These are phyloP conservation scores for Fomitopsis schrenkii DNA, from an alignment of 1,284 basidiomycete genomes.

Conservation along the genomic window DNA sequence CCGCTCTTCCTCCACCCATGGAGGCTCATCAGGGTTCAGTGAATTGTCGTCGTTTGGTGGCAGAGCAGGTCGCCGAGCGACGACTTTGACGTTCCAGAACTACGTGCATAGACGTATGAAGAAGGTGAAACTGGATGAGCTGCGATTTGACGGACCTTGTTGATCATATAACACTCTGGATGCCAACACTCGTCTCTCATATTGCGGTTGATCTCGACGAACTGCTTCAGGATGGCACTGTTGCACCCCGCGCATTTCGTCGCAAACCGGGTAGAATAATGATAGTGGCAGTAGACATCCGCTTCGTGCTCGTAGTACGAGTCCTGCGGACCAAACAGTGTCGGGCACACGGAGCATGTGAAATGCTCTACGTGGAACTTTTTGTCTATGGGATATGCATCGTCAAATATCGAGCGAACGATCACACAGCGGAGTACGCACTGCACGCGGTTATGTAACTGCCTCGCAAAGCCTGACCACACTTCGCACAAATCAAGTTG, in stretches of 20 bases:
- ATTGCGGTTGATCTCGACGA: slow-evolving; percentile 99
- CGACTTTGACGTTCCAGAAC: slow-evolving; percentile 99
- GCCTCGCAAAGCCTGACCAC: slow-evolving; percentile 88
- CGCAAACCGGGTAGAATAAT: slow-evolving; percentile 97
- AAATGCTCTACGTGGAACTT: slow-evolving; percentile 99
- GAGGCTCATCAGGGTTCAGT: slow-evolving; percentile 36
- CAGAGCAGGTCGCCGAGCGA: slow-evolving; percentile 67
- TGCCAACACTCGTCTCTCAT: slow-evolving; percentile 99
- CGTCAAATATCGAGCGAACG: background rate
- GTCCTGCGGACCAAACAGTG: slow-evolving; percentile 95
- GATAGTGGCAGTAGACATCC: slow-evolving; percentile 95
- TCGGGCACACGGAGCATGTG: slow-evolving; percentile 95
- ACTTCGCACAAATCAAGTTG: slow-evolving; percentile 96
- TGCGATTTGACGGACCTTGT: slow-evolving; percentile 61
- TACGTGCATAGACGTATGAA: slow-evolving; percentile 27
- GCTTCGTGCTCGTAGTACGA: slow-evolving; percentile 99
- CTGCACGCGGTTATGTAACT: slow-evolving; percentile 99
- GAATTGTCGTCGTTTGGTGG: slow-evolving; percentile 47
- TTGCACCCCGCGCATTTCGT: slow-evolving; percentile 98
- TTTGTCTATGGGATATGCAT: slow-evolving; percentile 60
- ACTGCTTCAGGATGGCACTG: slow-evolving; percentile 99
- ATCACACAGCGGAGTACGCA: slow-evolving; percentile 45
- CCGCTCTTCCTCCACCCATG: slow-evolving; percentile 71
- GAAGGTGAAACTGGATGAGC: background rate
- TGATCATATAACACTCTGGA: slow-evolving; percentile 99